These are phyloP conservation scores for Hypoxylon lienhwacheense DNA, from an alignment of 495 filamentous ascomycete species.

Conservation along the genomic window DNA sequence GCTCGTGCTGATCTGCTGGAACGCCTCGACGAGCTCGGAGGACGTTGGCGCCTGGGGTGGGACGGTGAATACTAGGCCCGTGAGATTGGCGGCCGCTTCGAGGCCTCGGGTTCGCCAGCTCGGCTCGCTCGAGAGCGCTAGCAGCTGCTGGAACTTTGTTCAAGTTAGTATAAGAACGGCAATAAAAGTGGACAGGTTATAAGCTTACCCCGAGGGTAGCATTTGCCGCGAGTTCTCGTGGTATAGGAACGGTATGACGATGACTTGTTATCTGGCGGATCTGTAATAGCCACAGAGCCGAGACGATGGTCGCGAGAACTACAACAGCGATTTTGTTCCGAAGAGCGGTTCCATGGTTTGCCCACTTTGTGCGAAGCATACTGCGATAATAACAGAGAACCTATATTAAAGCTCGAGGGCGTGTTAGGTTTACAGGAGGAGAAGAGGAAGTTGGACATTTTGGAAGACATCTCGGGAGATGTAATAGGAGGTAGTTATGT, in stretches of 20 bases:
- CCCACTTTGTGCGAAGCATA: slow-evolving; percentile 12
- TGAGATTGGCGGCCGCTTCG: slow-evolving; percentile 27
- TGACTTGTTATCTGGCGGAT: not conserved
- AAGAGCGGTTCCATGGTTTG: not conserved
- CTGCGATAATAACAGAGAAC: slow-evolving; percentile 1
- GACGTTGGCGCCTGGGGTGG: slow-evolving; percentile 23
- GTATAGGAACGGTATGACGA: not conserved
- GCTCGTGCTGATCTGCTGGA: slow-evolving; percentile 9
- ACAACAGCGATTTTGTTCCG: slow-evolving; percentile 7
- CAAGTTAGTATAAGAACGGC: not conserved
- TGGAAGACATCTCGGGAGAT: too few species aligned
- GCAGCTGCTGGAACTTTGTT: slow-evolving; percentile 29
- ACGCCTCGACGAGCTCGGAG: slow-evolving; percentile 23
- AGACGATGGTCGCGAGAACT: not conserved
- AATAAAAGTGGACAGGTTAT: not conserved
- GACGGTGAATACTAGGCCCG: slow-evolving; percentile 24
- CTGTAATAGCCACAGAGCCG: slow-evolving; percentile 3
- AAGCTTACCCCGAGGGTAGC: slow-evolving; percentile 19
- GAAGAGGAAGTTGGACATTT: not conserved
- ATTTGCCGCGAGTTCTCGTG: slow-evolving; percentile 12
- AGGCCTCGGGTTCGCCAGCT: slow-evolving; percentile 36
- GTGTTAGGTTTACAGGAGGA: not conserved
- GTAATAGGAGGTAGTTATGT: too few species aligned
- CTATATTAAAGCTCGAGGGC: not conserved
- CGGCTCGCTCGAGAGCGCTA: slow-evolving; percentile 27